A percentile compares a stretch with the other conserved stretches of the same genome.
These are phyloP conservation scores for Globisporangium perplexum DNA, from an alignment of 352 stramenopile species.

Conservation along the genomic window DNA sequence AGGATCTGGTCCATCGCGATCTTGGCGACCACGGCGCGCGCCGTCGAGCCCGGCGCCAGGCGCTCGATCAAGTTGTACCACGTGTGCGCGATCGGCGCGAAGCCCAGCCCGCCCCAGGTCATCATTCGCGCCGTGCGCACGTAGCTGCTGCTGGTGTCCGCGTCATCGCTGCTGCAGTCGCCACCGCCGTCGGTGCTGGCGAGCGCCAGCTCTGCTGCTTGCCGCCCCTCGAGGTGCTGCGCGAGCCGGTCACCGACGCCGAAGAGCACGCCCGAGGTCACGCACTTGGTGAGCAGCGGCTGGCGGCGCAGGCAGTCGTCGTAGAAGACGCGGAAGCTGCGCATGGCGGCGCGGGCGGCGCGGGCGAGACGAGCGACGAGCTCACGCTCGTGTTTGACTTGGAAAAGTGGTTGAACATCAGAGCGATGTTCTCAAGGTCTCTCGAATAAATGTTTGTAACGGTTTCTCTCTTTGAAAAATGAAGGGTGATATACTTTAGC, in stretches of 20 bases:
- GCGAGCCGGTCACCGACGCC: constrained; percentile 56
- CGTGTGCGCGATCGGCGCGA: constrained; percentile 85
- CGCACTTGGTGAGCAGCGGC: constrained; percentile 63
- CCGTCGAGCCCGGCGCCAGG: constrained; percentile 21
- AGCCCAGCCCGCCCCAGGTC: constrained; percentile 81
- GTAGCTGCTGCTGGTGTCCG: not conserved
- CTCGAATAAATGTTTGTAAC: not conserved
- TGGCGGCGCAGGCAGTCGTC: constrained; percentile 37
- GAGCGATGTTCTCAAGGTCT: not conserved
- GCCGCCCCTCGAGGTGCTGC: constrained; percentile 33
- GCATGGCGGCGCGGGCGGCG: constrained; percentile 18
- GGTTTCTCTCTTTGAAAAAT: not conserved
- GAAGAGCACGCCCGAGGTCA: constrained; percentile 66
- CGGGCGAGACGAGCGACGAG: too few relatives aligned
- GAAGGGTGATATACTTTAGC: not conserved
- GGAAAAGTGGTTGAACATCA: not conserved
- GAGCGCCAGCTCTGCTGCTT: not conserved
- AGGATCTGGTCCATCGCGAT: constrained; percentile 38
- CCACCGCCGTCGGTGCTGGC: not conserved
- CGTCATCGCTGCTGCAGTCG: not conserved
- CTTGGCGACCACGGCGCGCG: constrained; percentile 30
- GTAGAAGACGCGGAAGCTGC: constrained; percentile 41
- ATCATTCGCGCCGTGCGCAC: constrained; percentile 51
- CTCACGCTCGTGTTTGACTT: not conserved
- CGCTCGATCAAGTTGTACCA: constrained; percentile 85